These are phyloP conservation scores for Fonsecaea nubica DNA, from an alignment of 2,329 filamentous ascomycete genomes.

Conservation along the genomic window DNA sequence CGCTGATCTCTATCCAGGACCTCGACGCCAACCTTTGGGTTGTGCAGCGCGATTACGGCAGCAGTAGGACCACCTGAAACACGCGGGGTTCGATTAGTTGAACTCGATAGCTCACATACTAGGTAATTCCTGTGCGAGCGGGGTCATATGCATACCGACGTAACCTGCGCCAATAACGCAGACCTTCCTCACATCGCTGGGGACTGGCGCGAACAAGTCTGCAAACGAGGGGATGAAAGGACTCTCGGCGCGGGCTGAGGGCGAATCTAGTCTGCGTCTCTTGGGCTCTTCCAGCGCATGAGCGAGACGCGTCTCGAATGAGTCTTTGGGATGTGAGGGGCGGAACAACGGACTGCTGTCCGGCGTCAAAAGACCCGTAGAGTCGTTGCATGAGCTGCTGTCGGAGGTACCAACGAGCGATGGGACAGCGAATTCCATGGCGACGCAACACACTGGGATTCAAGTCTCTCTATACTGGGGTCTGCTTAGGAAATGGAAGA, in stretches of 20 bases:
- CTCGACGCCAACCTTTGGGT: slow-evolving; percentile 72
- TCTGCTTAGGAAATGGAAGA: not conserved
- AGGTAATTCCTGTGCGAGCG: not conserved
- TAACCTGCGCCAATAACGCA: slow-evolving; percentile 79
- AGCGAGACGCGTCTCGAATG: slow-evolving; percentile 23
- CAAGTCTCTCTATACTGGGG: not conserved
- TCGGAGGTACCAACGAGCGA: slow-evolving; percentile 30
- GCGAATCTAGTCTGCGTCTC: slow-evolving; percentile 10
- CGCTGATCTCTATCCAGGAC: slow-evolving; percentile 73
- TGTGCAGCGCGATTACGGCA: slow-evolving; percentile 75
- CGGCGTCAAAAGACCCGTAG: slow-evolving; percentile 27
- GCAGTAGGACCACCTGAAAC: slow-evolving; percentile 72
- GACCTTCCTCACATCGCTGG: slow-evolving; percentile 52
- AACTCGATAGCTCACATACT: not conserved
- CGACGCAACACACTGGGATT: not conserved
- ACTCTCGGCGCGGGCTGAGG: slow-evolving; percentile 14
- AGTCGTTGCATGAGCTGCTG: slow-evolving; percentile 29
- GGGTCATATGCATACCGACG: slow-evolving; percentile 63
- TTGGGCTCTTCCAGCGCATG: slow-evolving; percentile 25
- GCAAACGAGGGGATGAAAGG: slow-evolving; percentile 19
- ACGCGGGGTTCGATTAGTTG: slow-evolving; percentile 2
- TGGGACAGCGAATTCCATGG: slow-evolving; percentile 29
- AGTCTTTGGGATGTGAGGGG: slow-evolving; percentile 28
- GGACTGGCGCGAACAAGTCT: slow-evolving; percentile 15
- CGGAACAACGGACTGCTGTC: slow-evolving; percentile 29